A percentile compares a stretch with the other conserved stretches of the same genome.
These are phyloP conservation scores for Lomentospora prolificans DNA, from an alignment of 2,329 filamentous ascomycete species.

Conservation along the genomic window DNA sequence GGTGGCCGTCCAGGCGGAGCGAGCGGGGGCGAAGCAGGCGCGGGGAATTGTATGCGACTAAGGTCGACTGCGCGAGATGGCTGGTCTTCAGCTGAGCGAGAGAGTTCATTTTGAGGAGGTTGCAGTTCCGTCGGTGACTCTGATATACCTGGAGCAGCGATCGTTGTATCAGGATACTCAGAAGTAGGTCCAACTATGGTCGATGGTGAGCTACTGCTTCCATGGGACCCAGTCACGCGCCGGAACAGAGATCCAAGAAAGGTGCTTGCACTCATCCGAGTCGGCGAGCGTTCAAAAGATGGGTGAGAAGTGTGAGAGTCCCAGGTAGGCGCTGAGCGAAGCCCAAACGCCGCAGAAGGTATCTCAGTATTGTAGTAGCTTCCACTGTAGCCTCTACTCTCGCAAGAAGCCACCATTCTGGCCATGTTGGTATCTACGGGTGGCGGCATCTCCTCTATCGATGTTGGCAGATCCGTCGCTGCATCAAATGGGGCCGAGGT, in stretches of 20 bases:
- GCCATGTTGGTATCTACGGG: conserved; percentile 5
- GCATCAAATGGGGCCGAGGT: background rate
- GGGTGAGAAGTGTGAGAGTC: conserved; percentile 2
- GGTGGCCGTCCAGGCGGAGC: conserved; percentile 24
- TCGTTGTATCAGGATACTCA: background rate
- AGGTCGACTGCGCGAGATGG: conserved; percentile 5
- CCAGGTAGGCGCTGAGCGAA: background rate
- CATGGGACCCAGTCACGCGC: conserved; percentile 6
- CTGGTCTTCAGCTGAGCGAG: background rate
- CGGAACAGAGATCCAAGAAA: background rate
- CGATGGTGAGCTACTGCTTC: conserved; percentile 3
- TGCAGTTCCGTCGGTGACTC: conserved; percentile 11
- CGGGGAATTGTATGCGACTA: conserved; percentile 6
- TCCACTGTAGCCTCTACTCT: conserved; percentile 5
- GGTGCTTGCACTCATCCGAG: conserved; percentile 6
- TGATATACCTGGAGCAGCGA: conserved; percentile 8
- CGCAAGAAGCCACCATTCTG: conserved; percentile 4
- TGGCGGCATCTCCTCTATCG: background rate
- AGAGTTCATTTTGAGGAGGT: conserved; percentile 1
- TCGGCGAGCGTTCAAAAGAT: conserved; percentile 4
- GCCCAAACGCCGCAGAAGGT: conserved; percentile 11
- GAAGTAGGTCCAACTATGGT: background rate
- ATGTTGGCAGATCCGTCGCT: background rate
- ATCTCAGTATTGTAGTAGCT: conserved; percentile 11
- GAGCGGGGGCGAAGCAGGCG: conserved; percentile 12